Evolutionary conservation across 352 stramenopile species (phyloP), one percentile per base, ranked within the genome.

Genomic region (Stephanocyclus meneghinianus): DNA sequence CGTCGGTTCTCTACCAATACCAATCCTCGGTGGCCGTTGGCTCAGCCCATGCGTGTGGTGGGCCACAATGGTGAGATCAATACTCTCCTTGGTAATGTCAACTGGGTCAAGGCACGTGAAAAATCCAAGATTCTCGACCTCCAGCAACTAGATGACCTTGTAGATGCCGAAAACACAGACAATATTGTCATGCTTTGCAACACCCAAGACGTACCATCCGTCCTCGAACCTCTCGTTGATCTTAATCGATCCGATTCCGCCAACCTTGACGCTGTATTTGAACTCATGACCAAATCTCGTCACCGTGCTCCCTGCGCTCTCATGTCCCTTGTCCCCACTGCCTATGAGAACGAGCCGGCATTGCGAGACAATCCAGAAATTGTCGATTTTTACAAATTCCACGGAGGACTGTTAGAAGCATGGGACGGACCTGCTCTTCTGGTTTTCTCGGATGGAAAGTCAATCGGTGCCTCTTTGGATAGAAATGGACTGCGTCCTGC

Each of bases 61-160:
- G 97, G 95, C 64, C 96, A 99, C 91, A 99, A 99, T 81, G 97
- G 97, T 55, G 97, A 99, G 84, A 98, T 99, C 84, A 99, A 99
- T 88, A 99, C 96, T n/a, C 89, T 99, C 5, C 90, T 97, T 8
- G 96, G 96, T 53, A 99, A 99, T 88, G 97, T 98, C 69, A 99
- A 99, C 85, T 99, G 96, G 96, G 97, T 98, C 84, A 96, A 96
- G 79, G 87, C 88, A 21, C 77, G 88, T 44, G 88, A 93, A 80
- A 83, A 87, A 29, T 78, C 87, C 18, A 93, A 93, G 79, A 77
- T 72, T 42, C 65, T 86, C 13, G 65, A 71, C 26, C 67, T 63
- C 26, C 57, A 57, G 2, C 35, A 86, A 37, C 42, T 88, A 10
- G 57, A 76, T 29, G 86, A 93, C 70, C 80, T 93, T n/a, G 85